These are phyloP conservation scores for Alternaria rosae DNA, from an alignment of 2,329 filamentous ascomycete genomes.

Conservation along the genomic window DNA sequence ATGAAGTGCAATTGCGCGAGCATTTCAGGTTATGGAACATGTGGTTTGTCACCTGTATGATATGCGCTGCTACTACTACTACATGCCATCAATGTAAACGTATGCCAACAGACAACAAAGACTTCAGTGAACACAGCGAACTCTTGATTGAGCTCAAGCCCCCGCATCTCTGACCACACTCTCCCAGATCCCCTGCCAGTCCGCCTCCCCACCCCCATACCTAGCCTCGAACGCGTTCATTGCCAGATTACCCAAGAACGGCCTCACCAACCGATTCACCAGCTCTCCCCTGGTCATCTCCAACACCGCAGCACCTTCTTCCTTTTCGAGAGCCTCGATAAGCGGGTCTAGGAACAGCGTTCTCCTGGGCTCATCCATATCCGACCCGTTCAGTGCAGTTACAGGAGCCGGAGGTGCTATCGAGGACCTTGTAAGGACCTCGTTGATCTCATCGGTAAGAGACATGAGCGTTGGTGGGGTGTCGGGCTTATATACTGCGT, in stretches of 20 bases:
- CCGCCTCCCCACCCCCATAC: constrained; percentile 74
- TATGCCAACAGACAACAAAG: no score
- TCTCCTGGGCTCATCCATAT: constrained; percentile 35
- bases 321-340: constrained; percentile 42
- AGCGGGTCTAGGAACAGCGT: constrained; percentile 54
- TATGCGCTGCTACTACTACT: neutral
- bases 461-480: constrained; percentile 71
- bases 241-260: constrained; percentile 90
- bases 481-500: constrained; percentile 85
- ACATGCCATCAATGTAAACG: neutral
- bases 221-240: constrained; percentile 93
- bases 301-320: constrained; percentile 55
- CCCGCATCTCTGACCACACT: constrained; percentile 43
- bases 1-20: neutral
- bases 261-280: constrained; percentile 78
- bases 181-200: constrained; percentile 42
- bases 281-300: constrained; percentile 67
- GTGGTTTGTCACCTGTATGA: neutral
- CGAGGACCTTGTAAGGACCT: constrained; percentile 63
- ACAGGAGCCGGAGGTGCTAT: constrained; percentile 5
- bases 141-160: constrained; percentile 4
- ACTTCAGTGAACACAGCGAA: no score
- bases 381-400: neutral
- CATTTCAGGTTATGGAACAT: neutral
- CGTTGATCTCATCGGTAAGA: constrained; percentile 83